Evolutionary conservation across 202 grass and related monocot species (phyloP).

Genomic region (Musa balbisiana): DNA sequence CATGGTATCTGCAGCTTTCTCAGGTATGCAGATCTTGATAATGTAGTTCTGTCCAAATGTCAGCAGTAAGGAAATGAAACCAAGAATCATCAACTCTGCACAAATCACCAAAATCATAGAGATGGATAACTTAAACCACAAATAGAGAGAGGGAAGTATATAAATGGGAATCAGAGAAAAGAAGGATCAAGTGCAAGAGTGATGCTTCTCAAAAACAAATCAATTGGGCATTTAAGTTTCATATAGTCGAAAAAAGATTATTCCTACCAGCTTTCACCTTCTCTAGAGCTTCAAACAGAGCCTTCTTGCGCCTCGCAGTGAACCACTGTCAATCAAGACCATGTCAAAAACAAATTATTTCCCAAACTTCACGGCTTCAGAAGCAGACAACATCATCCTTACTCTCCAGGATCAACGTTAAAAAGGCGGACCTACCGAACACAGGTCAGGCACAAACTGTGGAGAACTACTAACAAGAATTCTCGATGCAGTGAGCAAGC

Average conservation of each 20-base stretch:
- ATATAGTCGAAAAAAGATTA: background rate
- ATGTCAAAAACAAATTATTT: background rate
- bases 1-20: slow-evolving; percentile 54
- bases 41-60: slow-evolving; percentile 58
- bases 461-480: too few relatives aligned
- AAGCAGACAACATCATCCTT: too few relatives aligned
- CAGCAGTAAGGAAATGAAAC: slow-evolving; percentile 75
- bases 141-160: background rate
- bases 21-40: slow-evolving; percentile 63
- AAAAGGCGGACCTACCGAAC: too few relatives aligned
- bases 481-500: too few relatives aligned
- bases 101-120: background rate
- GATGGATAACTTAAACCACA: background rate
- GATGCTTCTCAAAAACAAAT: background rate
- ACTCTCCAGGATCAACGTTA: too few relatives aligned
- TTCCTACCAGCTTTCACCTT: slow-evolving; percentile 70
- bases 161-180: background rate
- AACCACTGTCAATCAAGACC: slow-evolving; percentile 36
- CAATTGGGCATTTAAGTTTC: too few relatives aligned
- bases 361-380: background rate
- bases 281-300: slow-evolving; percentile 83
- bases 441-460: too few relatives aligned
- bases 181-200: background rate
- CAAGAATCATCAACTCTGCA: slow-evolving; percentile 82
- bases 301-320: slow-evolving; percentile 63